Conservation (phyloP, 306 rosid genomes). For the Malus sylvestris region DNA sequence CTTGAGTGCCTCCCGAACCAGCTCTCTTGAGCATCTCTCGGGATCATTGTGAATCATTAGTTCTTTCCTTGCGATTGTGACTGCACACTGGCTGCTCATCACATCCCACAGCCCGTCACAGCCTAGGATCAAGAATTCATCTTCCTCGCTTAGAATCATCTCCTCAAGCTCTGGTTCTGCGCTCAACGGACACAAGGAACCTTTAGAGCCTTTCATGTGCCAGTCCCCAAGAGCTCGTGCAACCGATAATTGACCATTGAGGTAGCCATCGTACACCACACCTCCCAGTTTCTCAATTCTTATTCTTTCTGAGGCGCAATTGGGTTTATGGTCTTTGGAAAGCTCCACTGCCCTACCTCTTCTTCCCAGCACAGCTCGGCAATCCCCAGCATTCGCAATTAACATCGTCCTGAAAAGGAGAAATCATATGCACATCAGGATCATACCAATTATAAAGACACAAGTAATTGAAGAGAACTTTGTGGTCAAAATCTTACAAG, state of each 20-base stretch:
- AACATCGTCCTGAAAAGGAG: constrained; percentile 8
- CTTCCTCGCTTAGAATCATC: constrained; percentile 19
- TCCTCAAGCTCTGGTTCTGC: constrained; percentile 19
- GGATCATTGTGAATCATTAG: constrained; percentile 24
- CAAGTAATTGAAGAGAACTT: no score
- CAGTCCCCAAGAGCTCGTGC: constrained; percentile 22
- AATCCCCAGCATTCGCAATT: constrained; percentile 21
- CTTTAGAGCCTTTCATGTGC: constrained; percentile 22
- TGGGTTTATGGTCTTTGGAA: constrained; percentile 23
- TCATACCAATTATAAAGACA: not conserved
- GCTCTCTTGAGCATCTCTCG: constrained; percentile 20
- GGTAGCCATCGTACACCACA: constrained; percentile 19
- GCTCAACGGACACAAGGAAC: constrained; percentile 14
- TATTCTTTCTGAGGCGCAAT: constrained; percentile 10
- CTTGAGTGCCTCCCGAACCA: constrained; percentile 22
- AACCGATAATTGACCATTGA: constrained; percentile 20
- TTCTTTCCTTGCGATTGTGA: constrained; percentile 21
- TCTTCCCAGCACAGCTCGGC: constrained; percentile 26
- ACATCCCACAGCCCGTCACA: constrained; percentile 27
- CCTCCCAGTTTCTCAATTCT: constrained; percentile 22
- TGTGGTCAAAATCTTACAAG: not conserved
- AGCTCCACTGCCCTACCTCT: constrained; percentile 23
- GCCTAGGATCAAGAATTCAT: constrained; percentile 21
- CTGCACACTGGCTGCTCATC: constrained; percentile 24
- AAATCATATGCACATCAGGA: not conserved